Base-by-base conservation (phyloP, 2,329 filamentous ascomycete genomes). In the Exophiala viscosa region DNA sequence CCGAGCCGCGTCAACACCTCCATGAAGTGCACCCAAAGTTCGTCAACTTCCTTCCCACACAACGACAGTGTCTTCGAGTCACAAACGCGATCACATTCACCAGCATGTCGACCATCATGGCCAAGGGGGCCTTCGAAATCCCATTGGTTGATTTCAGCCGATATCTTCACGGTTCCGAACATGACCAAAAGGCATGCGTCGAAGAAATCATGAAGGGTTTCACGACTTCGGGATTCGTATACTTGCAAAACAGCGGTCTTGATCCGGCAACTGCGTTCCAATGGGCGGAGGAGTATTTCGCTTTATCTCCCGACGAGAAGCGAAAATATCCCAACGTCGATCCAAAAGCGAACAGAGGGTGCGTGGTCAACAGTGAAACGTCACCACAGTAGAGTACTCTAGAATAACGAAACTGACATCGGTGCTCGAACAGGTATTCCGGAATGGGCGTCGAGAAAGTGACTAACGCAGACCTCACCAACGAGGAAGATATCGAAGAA, bases 211-310 rank as follows among this genome's bases (percentile, higher is more conserved):
- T 49, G 45, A 45, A 18, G 3, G 45, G 45, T 17, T 45, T 13
- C n/a, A 48, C 39, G 7, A 54, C 45, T 23, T 48, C 39, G 7
- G 45, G 50, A 31, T 32, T 41, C 11, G 42, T 41, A 5, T 41
- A 41, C 17, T 20, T 41, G n/a, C 38, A 41, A 10, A 41, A 41
- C 38, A 41, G n/a, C 38, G 38, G 38, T 4, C 3, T 41, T 15
- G 13, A 14, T 20, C 38, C 38, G 10, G 4, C 10, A 10, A 18
- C n/a, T 11, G 38, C 38, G 5, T 41, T 15, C 10, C n/a, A 41
- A 20, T 41, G 38, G 38, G 17, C n/a, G 13, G 38, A 14, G 5
- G 15, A 41, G 18, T 41, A 41, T n/a, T 41, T 41, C 17, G 10
- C 38, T 11, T 17, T 41, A 17, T 17, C 38, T 11, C 38, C 18